phyloP scores from a whole-genome alignment of 202 grass and related monocot genomes.

The Zizania palustris region DNA sequence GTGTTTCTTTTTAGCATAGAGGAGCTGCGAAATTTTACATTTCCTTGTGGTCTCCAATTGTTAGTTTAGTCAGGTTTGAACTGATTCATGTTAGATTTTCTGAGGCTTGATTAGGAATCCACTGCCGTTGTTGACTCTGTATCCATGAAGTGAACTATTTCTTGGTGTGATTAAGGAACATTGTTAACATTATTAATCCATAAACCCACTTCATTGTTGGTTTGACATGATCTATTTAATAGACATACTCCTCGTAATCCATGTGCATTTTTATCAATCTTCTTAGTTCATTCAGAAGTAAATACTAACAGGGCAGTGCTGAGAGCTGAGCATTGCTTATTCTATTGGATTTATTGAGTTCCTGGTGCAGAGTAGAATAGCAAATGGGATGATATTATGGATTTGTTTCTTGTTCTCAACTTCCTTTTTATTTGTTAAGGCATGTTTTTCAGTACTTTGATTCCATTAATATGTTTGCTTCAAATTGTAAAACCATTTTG shows the following conservation, averaged over 20 bases:
- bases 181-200: not conserved
- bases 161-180: not conserved
- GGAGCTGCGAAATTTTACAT: no score
- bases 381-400: not conserved
- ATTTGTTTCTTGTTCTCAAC: no score
- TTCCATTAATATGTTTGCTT: no score
- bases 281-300: not conserved
- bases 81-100: not conserved
- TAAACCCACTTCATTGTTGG: not conserved
- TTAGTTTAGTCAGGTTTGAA: constrained; percentile 8
- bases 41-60: not conserved
- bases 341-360: not conserved
- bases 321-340: not conserved
- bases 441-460: no score
- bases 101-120: constrained; percentile 1
- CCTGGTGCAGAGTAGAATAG: not conserved
- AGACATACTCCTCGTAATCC: not conserved
- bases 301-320: not conserved
- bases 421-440: no score
- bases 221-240: not conserved
- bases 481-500: no score
- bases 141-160: not conserved
- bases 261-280: not conserved
- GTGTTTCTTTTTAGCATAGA: not conserved
- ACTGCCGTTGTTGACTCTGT: constrained; percentile 13